A percentile compares a stretch with the other conserved stretches of the same genome.
Conservation (phyloP, 768 basidiomycete species). For the Tulasnella sp. region DNA sequence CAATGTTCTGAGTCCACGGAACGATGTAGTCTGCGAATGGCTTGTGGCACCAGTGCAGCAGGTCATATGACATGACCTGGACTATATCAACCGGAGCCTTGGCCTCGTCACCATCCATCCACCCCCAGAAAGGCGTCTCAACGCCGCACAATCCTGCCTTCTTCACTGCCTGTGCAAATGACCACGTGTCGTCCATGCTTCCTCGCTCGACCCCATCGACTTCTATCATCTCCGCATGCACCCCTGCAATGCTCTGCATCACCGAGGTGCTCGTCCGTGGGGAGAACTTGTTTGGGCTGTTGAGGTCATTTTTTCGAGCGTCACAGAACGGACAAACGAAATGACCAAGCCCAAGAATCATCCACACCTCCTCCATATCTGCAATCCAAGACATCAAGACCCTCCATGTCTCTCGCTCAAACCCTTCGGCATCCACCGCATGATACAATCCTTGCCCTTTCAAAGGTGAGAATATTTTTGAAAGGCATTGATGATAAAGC, state of each 20-base stretch:
- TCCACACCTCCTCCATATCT: slow-evolving; percentile 23
- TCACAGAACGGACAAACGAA: slow-evolving; percentile 28
- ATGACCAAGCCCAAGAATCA: slow-evolving; percentile 20
- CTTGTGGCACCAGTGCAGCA: neutral
- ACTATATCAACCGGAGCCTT: neutral
- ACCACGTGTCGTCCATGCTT: slow-evolving; percentile 43
- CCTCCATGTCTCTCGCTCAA: slow-evolving; percentile 38
- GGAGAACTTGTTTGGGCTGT: neutral
- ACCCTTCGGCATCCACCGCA: slow-evolving; percentile 40
- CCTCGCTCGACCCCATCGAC: neutral
- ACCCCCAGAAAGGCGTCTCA: neutral
- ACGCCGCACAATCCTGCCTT: neutral
- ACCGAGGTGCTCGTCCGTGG: neutral
- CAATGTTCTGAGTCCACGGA: neutral
- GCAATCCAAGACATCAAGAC: slow-evolving; percentile 40
- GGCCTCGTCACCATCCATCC: neutral
- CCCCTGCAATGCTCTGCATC: neutral
- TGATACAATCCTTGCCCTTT: neutral
- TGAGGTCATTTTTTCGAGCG: neutral
- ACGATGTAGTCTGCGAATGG: neutral
- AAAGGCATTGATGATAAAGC: neutral
- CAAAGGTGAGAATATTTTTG: neutral
- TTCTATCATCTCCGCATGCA: neutral
- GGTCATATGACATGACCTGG: neutral
- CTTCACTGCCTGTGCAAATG: neutral